phyloP scores from a whole-genome alignment of 2,329 filamentous ascomycete genomes.

The Sodiomyces alkalinus region DNA sequence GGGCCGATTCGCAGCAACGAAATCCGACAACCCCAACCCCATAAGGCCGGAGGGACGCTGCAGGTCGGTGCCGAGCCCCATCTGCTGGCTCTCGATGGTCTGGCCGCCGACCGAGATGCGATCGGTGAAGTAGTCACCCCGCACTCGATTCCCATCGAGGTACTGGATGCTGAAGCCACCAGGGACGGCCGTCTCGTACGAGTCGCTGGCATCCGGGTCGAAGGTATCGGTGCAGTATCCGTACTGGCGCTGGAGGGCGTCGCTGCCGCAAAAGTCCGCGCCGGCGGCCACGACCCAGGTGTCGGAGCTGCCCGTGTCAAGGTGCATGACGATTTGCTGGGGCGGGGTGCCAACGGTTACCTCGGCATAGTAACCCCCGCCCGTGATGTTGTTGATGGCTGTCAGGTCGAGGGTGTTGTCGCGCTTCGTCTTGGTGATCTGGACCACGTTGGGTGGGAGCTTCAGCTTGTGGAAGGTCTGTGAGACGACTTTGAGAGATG shows the following conservation, averaged over 20 bases:
- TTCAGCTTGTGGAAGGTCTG: too few species aligned
- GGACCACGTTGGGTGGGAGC: too few species aligned
- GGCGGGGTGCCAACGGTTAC: conserved; percentile 46
- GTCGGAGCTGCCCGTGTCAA: conserved; percentile 57
- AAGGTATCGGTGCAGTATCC: conserved; percentile 13
- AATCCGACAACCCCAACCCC: too few species aligned
- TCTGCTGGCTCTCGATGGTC: conserved; percentile 33
- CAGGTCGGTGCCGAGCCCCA: conserved; percentile 35
- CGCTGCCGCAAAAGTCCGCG: conserved; percentile 5
- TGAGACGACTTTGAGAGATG: too few species aligned
- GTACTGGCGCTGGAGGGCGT: conserved; percentile 1
- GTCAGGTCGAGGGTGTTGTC: too few species aligned
- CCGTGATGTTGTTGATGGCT: conserved; percentile 5
- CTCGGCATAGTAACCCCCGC: conserved; percentile 54
- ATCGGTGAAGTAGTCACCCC: conserved; percentile 43
- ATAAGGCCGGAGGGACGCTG: conserved; percentile 39
- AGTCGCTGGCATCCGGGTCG: conserved; percentile 29
- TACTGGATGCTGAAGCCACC: conserved; percentile 41
- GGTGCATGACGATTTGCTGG: conserved; percentile 39
- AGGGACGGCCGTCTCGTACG: conserved; percentile 26
- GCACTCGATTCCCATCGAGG: conserved; percentile 37
- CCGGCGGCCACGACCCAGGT: conserved; percentile 35
- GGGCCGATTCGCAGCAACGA: conserved; percentile 22
- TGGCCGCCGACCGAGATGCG: conserved; percentile 33
- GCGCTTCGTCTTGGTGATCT: too few species aligned